Base-by-base conservation (phyloP, 2,329 filamentous ascomycete genomes). In the Cadophora gregata region DNA sequence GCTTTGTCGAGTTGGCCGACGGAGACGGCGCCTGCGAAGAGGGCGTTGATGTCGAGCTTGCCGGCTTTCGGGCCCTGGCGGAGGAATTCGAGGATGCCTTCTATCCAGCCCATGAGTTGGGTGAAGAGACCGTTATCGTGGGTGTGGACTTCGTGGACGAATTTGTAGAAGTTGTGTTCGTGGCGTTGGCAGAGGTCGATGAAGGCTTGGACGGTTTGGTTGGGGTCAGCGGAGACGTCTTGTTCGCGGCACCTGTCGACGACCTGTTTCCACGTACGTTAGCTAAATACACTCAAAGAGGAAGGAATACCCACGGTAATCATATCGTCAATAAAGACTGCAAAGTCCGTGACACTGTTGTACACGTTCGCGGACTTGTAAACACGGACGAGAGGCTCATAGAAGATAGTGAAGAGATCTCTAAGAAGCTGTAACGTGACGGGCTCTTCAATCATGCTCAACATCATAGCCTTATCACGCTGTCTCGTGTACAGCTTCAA, bases 311-410 rank as follows among this genome's bases (percentile, higher is more conserved):
- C 71, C 71, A 94, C 93, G 75, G 88, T 86, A 73, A 98, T 97
- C 77, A 94, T 92, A 78, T 99, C 96, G 75, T 97, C 93, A 62
- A 96, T 88, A 74, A 99, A 99, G 47, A 89, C 84, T 0, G 95
- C 92, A 81, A 99, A 98, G 79, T 99, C 96, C 0, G 95, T 98
- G 67, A 99, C 95, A 76, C 92, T 96, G 82, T 89, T 96, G 84
- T 98, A 98, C 29, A 99, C 95, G 74, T 98, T 99, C 71, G 96
- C 96, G 24, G 94, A 97, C 81, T 98, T 99, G 84, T 99, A 99
- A 0, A 99, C 96, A 58, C 96, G 88, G 19, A 99, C 93, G 25
- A 99, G 88, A 0, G 96, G 96, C 77, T 99, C 96, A 80, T 99
- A 99, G 81, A 99, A 99, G 77, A 99, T 98, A 38, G 93, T 97